Evolutionary conservation across 345 rosid genomes (phyloP), one percentile per base, ranked within the genome.

Genomic region (Nasturtium officinale): DNA sequence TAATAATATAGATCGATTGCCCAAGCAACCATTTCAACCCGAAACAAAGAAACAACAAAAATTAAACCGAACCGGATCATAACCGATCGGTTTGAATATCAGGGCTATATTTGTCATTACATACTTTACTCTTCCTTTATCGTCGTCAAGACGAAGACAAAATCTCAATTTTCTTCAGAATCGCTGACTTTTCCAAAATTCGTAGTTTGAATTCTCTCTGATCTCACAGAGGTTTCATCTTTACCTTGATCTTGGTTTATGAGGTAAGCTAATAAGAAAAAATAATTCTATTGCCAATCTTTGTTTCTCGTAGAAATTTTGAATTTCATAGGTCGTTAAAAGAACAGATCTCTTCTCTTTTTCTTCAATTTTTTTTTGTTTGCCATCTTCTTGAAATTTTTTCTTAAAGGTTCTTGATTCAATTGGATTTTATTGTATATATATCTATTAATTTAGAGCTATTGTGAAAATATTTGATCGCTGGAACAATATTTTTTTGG

Each of bases 161-260:
- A 72, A 45, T n/a, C 69, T 38, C 25, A 7, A 4, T 20, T 25
- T 17, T 56, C 23, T 23, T 0, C 55, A 51, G 16, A 51, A 23
- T 23, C 56, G 56, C 30, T 52, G 13, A 6, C 17, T 2, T 12
- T 5, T 52, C 5, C 20, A 61, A 61, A 37, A 18, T 35, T 53
- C 33, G 35, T 23, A 20, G 3, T 23, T 29, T 54, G 30, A 53
- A 25, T 53, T 53, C 37, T 53, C 50, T 32, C 10, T 46, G 69
- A 65, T 65, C 43, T 7, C 9, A 10, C 12, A 57, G 16, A 51
- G 15, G 32, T 45, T n/a, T 72, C 71, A 26, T 73, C 75, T 65
- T 65, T 64, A 72, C 51, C 30, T 72, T n/a, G 57, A 63, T 69
- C 38, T 61, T 13, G 78, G 81, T 80, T 80, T 80, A 80, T 73